phyloP scores from a whole-genome alignment of 2,329 filamentous ascomycete genomes.

The Tolypocladium capitatum region DNA sequence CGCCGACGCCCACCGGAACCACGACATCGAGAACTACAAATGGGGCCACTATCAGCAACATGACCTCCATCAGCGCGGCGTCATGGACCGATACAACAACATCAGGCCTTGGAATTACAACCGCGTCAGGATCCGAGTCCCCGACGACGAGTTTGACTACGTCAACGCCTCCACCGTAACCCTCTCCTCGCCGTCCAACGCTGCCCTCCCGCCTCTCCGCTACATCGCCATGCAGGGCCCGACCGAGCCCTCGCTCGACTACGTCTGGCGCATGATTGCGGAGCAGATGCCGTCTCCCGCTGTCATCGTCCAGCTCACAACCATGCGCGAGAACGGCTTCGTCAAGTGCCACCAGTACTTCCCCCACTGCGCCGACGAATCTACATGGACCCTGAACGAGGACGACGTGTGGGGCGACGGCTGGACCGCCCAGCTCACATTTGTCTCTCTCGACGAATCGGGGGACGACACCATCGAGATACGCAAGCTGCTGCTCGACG shows the following conservation, averaged over 20 bases:
- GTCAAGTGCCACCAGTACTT: constrained; percentile 91
- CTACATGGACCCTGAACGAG: constrained; percentile 46
- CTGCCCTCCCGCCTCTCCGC: constrained; percentile 27
- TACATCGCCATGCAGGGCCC: constrained; percentile 96
- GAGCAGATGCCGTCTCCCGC: constrained; percentile 59
- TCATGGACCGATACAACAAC: constrained; percentile 73
- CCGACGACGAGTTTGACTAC: constrained; percentile 60
- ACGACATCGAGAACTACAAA: constrained; percentile 15
- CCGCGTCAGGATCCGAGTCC: constrained; percentile 67
- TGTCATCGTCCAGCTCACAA: constrained; percentile 90
- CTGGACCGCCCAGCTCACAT: constrained; percentile 55
- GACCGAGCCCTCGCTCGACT: constrained; percentile 58
- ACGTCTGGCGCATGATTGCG: constrained; percentile 94
- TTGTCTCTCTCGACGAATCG: constrained; percentile 47
- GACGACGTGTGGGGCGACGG: constrained; percentile 51
- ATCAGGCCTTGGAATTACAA: constrained; percentile 85
- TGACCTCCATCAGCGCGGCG: constrained; percentile 14
- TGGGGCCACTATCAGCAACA: constrained; percentile 23
- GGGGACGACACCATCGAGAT: constrained; percentile 52
- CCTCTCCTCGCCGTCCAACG: constrained; percentile 31
- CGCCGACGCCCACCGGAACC: constrained; percentile 24
- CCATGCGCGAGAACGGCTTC: constrained; percentile 61
- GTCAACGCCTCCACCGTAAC: constrained; percentile 69
- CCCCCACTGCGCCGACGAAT: constrained; percentile 42
- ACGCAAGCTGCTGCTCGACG: constrained; percentile 53